Evolutionary conservation across 2,329 filamentous ascomycete genomes (phyloP), one percentile per base, ranked within the genome.

Genomic region (Cladosporium sp.): DNA sequence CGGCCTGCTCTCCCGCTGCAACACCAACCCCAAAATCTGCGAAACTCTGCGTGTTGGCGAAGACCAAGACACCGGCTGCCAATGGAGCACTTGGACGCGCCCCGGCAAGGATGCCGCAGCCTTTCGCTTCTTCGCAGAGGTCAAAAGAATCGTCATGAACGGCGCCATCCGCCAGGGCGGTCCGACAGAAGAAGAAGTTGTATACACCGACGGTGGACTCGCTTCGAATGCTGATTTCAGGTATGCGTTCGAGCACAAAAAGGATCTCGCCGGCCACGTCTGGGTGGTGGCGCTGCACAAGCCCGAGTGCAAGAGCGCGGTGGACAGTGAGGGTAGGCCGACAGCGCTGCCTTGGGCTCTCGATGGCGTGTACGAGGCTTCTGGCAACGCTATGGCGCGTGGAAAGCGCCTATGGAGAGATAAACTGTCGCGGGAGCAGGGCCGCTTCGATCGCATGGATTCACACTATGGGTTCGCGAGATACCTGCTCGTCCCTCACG

Each of bases 401-500:
- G 68, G 52, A 24, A 67, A 69, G 55, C 32, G 60, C 11, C 28
- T 57, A 34, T 69, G 68, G 68, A 62, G 51, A 21, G 51, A 66
- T 4, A n/a, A 28, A 12, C 44, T 69, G 18, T 10, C 21, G 62
- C 62, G 24, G 28, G 24, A 47, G 24, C 18, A 58, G 8, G 62
- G 62, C 18, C 36, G 34, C 26, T 64, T 58, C 62, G 62, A 64
- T 15, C 51, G 62, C 14, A 18, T 64, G 26, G 62, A 64, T 51
- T 44, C 54, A 5, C 68, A 69, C 34, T 67, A 66, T 38, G 68
- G 68, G 21, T 64, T 65, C n/a, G 66, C 66, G 3, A 60, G 68
- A 24, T 69, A 63, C 55, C 24, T 58, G n/a, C 62, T 64, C n/a
- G 26, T 64, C 1, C 62, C 62, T 2, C 30, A 30, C n/a, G 4